These are phyloP conservation scores for Trypethelium eluteriae DNA, from an alignment of 495 filamentous ascomycete species.

Conservation along the genomic window DNA sequence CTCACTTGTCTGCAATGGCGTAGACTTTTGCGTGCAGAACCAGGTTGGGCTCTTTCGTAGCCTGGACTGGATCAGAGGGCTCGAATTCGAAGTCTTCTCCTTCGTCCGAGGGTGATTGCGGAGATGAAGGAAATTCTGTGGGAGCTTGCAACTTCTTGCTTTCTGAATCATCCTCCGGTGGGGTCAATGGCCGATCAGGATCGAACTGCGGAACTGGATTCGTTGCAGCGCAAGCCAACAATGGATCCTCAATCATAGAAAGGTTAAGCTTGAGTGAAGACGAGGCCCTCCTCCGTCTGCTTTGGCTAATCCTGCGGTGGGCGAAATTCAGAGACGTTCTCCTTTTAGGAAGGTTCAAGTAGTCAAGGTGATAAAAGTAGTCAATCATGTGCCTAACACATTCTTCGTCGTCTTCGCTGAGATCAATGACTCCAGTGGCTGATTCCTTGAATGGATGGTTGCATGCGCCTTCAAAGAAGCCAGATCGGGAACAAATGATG, in stretches of 20 bases:
- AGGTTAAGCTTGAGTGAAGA: conserved; percentile 31
- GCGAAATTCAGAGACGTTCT: conserved; percentile 23
- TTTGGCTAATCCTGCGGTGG: conserved; percentile 17
- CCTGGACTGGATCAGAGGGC: conserved; percentile 17
- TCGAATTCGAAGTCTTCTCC: conserved; percentile 22
- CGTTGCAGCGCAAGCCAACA: conserved; percentile 20
- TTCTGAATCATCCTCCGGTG: conserved; percentile 10
- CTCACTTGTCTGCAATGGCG: conserved; percentile 38
- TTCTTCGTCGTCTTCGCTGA: conserved; percentile 38
- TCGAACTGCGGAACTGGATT: neutral
- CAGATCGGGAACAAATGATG: conserved; percentile 35
- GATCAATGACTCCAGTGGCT: conserved; percentile 32
- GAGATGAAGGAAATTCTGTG: neutral
- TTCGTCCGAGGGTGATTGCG: conserved; percentile 18
- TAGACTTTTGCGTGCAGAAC: conserved; percentile 37
- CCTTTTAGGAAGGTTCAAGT: conserved; percentile 27
- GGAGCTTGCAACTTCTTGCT: neutral
- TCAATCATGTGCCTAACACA: conserved; percentile 40
- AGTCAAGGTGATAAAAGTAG: conserved; percentile 43
- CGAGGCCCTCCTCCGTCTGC: conserved; percentile 12
- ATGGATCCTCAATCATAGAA: conserved; percentile 32
- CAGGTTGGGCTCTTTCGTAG: conserved; percentile 25
- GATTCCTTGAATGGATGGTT: conserved; percentile 32
- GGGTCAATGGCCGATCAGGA: neutral
- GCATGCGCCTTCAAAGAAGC: conserved; percentile 39